Conservation (phyloP, 495 filamentous ascomycete genomes). For the Neurospora sp. region DNA sequence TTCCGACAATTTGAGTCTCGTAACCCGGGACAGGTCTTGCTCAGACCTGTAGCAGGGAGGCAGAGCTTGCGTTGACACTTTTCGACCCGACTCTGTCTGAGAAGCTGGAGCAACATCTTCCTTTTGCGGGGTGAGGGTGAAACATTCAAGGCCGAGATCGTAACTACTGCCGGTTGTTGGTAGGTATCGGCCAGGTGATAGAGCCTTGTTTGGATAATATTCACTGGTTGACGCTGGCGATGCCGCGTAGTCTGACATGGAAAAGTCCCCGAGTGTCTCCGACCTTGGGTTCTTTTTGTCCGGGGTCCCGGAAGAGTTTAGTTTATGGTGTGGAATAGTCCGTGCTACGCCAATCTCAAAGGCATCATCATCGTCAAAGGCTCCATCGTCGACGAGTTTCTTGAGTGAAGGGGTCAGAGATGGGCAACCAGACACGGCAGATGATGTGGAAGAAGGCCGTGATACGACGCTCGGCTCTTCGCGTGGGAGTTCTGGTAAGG, state of each 20-base stretch:
- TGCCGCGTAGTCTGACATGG: constrained; percentile 25
- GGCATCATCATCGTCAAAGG: constrained; percentile 25
- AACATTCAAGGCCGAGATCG: constrained; percentile 20
- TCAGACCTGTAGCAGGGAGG: constrained; percentile 2
- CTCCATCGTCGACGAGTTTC: constrained; percentile 28
- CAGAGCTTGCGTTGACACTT: constrained; percentile 2
- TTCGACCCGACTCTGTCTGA: neutral
- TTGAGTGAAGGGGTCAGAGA: constrained; percentile 35
- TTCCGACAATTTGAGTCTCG: constrained; percentile 20
- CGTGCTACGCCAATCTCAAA: constrained; percentile 24
- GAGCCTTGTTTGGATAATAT: constrained; percentile 7
- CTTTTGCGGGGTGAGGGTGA: constrained; percentile 15
- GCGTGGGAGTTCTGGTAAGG: constrained; percentile 33
- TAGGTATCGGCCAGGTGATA: constrained; percentile 23
- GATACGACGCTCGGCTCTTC: constrained; percentile 2
- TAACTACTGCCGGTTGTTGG: constrained; percentile 28
- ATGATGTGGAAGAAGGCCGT: constrained; percentile 12
- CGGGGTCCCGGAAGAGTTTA: neutral
- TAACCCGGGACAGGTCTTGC: constrained; percentile 1
- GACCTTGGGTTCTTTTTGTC: neutral
- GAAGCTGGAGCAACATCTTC: neutral
- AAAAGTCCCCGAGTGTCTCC: constrained; percentile 11
- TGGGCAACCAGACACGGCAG: constrained; percentile 10
- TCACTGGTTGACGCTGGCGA: constrained; percentile 19
- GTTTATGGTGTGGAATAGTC: constrained; percentile 1